Conservation (phyloP, 768 basidiomycete genomes). For the Tricholoma saponaceum region DNA sequence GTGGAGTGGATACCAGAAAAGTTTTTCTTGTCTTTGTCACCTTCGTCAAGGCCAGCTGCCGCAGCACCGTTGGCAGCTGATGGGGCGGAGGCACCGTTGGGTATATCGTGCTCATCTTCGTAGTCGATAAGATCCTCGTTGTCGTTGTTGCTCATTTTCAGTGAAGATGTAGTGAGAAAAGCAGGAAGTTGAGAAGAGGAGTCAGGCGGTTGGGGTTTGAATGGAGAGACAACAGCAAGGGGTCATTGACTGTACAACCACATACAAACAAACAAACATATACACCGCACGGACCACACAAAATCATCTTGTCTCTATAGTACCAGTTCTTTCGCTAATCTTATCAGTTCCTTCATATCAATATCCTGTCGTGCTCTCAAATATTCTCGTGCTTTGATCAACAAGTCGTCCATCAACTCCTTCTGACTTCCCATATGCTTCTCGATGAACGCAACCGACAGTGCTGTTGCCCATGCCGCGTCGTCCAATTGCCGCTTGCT, state of each 20-base stretch:
- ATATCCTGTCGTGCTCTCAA: conserved; percentile 17
- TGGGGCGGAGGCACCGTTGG: conserved; percentile 47
- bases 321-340: background rate
- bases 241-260: conserved; percentile 21
- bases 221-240: too few species aligned
- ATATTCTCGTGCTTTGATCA: conserved; percentile 38
- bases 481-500: conserved; percentile 25
- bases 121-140: conserved; percentile 94
- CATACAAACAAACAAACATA: conserved; percentile 12
- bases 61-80: conserved; percentile 47
- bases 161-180: conserved; percentile 17
- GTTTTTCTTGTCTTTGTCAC: conserved; percentile 90
- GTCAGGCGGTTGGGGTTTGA: conserved; percentile 20
- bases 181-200: conserved; percentile 23
- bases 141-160: conserved; percentile 74
- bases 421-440: conserved; percentile 29
- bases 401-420: conserved; percentile 39
- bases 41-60: conserved; percentile 42
- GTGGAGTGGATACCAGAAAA: conserved; percentile 99
- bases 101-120: conserved; percentile 85
- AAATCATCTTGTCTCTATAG: background rate
- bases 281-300: conserved; percentile 33
- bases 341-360: background rate
- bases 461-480: conserved; percentile 44
- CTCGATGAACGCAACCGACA: conserved; percentile 43